Evolutionary conservation across 2,329 filamentous ascomycete genomes (phyloP).

Genomic region (Ophiosphaerella herpotricha): DNA sequence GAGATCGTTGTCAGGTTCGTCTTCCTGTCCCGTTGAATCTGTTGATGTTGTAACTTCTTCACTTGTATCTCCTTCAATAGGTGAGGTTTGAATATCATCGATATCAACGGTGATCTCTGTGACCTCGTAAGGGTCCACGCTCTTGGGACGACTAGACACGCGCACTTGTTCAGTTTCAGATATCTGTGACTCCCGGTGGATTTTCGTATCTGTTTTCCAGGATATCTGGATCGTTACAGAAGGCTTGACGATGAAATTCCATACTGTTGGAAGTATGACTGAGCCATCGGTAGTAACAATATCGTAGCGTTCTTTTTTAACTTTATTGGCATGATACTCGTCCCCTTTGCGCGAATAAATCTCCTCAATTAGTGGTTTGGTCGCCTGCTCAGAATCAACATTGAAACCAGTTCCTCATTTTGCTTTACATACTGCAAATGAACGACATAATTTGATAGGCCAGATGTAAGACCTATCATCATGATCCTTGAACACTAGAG

Average conservation of each 20-base stretch:
- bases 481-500: not conserved
- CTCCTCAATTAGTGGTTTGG: slow-evolving; percentile 14
- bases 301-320: slow-evolving; percentile 18
- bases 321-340: not conserved
- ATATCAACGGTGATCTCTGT: no score
- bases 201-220: not conserved
- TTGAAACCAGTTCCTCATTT: not conserved
- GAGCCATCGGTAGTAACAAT: slow-evolving; percentile 12
- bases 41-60: not conserved
- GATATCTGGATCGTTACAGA: slow-evolving; percentile 6
- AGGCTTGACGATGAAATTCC: slow-evolving; percentile 19
- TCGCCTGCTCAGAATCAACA: slow-evolving; percentile 8
- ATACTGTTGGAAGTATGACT: slow-evolving; percentile 24
- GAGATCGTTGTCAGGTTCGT: not conserved
- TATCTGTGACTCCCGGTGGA: not conserved
- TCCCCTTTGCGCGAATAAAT: slow-evolving; percentile 11
- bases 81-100: no score
- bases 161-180: not conserved
- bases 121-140: no score
- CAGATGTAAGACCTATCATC: not conserved
- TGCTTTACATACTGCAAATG: slow-evolving; percentile 1
- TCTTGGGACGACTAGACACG: no score
- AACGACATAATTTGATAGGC: not conserved
- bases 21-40: not conserved
- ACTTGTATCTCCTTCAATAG: no score